Conservation (phyloP, 768 basidiomycete genomes). For the Boletellus ananas region DNA sequence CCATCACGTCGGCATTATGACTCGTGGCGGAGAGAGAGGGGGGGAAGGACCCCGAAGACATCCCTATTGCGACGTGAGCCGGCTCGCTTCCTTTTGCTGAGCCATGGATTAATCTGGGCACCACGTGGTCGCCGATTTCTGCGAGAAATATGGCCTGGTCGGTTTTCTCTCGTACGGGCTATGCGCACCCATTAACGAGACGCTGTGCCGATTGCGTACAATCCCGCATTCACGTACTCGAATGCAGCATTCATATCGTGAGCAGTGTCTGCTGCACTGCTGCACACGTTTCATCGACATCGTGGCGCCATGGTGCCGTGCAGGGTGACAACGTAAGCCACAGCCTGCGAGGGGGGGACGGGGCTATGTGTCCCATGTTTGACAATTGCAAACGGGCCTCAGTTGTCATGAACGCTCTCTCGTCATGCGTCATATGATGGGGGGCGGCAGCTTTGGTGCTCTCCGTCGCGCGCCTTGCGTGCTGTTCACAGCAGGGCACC, state of each 20-base stretch:
- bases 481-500: conserved; percentile 23
- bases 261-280: conserved; percentile 9
- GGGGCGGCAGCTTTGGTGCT: conserved; percentile 10
- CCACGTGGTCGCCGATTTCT: conserved; percentile 18
- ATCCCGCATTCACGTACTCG: conserved; percentile 26
- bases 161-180: conserved; percentile 5
- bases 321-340: conserved; percentile 30
- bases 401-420: conserved; percentile 7
- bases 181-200: conserved; percentile 13
- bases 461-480: conserved; percentile 10
- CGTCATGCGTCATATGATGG: conserved; percentile 13
- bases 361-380: conserved; percentile 17
- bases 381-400: conserved; percentile 12
- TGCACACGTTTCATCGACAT: conserved; percentile 16
- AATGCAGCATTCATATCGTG: conserved; percentile 20
- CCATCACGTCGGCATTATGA: conserved; percentile 17
- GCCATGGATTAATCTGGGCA: neutral
- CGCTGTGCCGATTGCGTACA: conserved; percentile 22
- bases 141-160: neutral
- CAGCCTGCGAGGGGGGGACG: conserved; percentile 23
- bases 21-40: conserved; percentile 11
- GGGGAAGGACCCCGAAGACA: conserved; percentile 24
- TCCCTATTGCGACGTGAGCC: conserved; percentile 14
- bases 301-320: conserved; percentile 19
- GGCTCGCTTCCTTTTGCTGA: conserved; percentile 13